phyloP scores from a whole-genome alignment of 495 filamentous ascomycete genomes.

The Pseudomonodictys pantanalensis region DNA sequence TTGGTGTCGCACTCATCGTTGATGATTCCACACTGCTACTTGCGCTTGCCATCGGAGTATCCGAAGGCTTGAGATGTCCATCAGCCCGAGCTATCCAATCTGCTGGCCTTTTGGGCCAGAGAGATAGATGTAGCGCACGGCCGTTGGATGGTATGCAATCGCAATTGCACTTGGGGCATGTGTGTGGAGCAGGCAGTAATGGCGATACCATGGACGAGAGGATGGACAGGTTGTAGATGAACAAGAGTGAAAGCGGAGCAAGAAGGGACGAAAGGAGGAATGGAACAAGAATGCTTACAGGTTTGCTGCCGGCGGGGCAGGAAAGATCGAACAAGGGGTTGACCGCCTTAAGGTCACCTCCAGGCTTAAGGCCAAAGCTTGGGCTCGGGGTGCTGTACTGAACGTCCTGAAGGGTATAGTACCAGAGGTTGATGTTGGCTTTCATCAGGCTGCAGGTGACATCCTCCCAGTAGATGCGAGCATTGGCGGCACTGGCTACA shows the following conservation, averaged over 20 bases:
- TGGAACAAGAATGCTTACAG: slow-evolving; percentile 2
- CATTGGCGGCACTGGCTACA: slow-evolving; percentile 63
- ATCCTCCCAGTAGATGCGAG: slow-evolving; percentile 73
- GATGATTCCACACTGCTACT: background rate
- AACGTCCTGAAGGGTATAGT: slow-evolving; percentile 71
- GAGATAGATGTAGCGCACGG: background rate
- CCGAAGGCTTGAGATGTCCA: slow-evolving; percentile 6
- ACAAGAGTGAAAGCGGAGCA: slow-evolving; percentile 11
- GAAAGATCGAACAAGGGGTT: slow-evolving; percentile 38
- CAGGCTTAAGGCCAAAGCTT: slow-evolving; percentile 65
- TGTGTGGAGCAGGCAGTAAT: background rate
- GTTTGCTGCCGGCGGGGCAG: slow-evolving; percentile 25
- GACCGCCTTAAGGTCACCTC: slow-evolving; percentile 44
- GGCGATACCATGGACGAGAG: background rate
- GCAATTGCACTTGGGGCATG: slow-evolving; percentile 2
- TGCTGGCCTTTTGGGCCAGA: slow-evolving; percentile 3
- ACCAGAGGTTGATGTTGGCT: slow-evolving; percentile 64
- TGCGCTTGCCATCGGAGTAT: background rate
- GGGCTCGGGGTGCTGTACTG: slow-evolving; percentile 56
- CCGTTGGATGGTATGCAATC: background rate
- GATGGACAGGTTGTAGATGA: slow-evolving; percentile 15
- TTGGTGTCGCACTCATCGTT: slow-evolving; percentile 1
- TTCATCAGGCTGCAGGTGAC: slow-evolving; percentile 73
- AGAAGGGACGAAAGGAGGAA: slow-evolving; percentile 5
- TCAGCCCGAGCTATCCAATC: slow-evolving; percentile 16